These are phyloP conservation scores for Mediolabrus comicus DNA, from an alignment of 108 stramenopile genomes.

Conservation along the genomic window DNA sequence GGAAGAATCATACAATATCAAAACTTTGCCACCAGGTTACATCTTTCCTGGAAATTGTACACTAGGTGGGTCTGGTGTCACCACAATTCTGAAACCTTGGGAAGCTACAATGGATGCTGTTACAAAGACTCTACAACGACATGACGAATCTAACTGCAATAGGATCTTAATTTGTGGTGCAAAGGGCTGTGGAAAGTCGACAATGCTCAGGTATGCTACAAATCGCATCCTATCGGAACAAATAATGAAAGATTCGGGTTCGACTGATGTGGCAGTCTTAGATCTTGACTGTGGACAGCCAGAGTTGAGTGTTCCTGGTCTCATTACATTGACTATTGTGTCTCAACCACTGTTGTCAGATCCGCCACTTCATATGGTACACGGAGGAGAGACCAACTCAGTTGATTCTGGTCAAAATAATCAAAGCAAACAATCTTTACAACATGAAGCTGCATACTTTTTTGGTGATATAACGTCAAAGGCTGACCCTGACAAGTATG, in stretches of 20 bases:
- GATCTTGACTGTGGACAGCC: slow-evolving; percentile 94
- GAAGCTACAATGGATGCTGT: slow-evolving; percentile 41
- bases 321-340: slow-evolving; percentile 68
- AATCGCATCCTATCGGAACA: slow-evolving; percentile 69
- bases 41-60: slow-evolving; percentile 15
- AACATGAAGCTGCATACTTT: slow-evolving; percentile 63
- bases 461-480: slow-evolving; percentile 78
- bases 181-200: slow-evolving; percentile 92
- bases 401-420: not conserved
- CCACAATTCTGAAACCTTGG: slow-evolving; percentile 50
- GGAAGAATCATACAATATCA: slow-evolving; percentile 26
- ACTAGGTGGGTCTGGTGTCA: slow-evolving; percentile 11
- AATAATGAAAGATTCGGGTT: not conserved
- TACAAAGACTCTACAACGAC: slow-evolving; percentile 3
- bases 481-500: slow-evolving; percentile 70
- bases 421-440: not conserved
- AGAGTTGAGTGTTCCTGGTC: slow-evolving; percentile 86
- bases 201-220: slow-evolving; percentile 71
- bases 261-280: slow-evolving; percentile 65
- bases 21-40: slow-evolving; percentile 3
- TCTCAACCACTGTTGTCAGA: slow-evolving; percentile 70
- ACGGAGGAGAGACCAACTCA: slow-evolving; percentile 6
- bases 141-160: slow-evolving; percentile 13
- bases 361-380: slow-evolving; percentile 64
- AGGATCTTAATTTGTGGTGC: slow-evolving; percentile 80